Base-by-base conservation (phyloP, 345 rosid species). In the Populus davidiana region DNA sequence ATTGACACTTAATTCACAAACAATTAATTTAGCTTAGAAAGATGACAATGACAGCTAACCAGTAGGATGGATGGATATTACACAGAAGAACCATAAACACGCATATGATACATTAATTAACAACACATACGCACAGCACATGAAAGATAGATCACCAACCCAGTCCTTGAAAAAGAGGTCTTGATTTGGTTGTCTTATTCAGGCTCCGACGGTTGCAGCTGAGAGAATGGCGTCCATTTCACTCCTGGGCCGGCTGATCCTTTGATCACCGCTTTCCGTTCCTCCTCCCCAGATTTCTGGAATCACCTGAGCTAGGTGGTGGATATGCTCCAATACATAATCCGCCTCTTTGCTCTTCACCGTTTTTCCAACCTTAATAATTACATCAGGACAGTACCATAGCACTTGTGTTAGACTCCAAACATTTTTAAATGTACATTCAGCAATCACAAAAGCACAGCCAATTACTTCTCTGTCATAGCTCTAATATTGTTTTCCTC, bases 331-430 rank as follows among this genome's bases (percentile, higher is more conserved):
- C 69, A 94, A 8, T 16, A 78, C 90, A 59, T 89, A 92, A 80
- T 94, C 98, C 0, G 97, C 88, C 10, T 87, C 98, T 73, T 86
- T 83, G 54, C 78, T 87, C 85, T 83, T 89, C 77, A 75, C 86
- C 1, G 83, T 81, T 80, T 90, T 88, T 20, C 98, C 97, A 39
- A 94, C 94, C 98, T 93, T 25, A 67, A 67, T 25, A 52, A 20
- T 52, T 21, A 52, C 13, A 56, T 21, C 25, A 56, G 12, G 62
- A 56, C 62, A 33, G 36, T 33, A 21, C 62, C 1, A 43, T 3
- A 54, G 62, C 25, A 23, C 29, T 0, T 5, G 14, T n/a, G 3
- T 59, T n/a, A 59, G 29, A 9, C 29, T 1, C 11, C 64, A 10
- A 59, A 59, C 64, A 59, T n/a, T n/a, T 56, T 3, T n/a, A n/a